Percentiles rank a stretch among this genome's conserved stretches.
phyloP scores from a whole-genome alignment of 306 rosid species.

The Hippophae tibetana region DNA sequence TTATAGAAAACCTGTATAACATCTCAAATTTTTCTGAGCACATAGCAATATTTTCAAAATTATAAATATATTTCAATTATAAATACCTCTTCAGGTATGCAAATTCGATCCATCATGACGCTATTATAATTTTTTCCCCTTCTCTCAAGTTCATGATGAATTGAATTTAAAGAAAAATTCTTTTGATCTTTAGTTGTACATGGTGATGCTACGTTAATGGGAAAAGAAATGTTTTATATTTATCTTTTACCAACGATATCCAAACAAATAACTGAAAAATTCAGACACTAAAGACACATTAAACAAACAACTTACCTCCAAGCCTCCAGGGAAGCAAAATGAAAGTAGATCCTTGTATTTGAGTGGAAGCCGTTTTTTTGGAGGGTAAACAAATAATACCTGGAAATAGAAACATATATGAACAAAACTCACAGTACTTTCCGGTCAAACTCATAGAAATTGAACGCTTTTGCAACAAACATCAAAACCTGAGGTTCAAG shows the following conservation, averaged over 20 bases:
- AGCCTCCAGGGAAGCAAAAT: conserved; percentile 89
- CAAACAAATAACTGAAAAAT: not conserved
- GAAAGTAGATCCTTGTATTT: conserved; percentile 86
- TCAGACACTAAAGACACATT: conserved; percentile 1
- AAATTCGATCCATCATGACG: too few relatives aligned
- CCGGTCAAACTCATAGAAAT: conserved; percentile 3
- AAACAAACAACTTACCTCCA: conserved; percentile 57
- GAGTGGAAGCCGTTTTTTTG: conserved; percentile 72
- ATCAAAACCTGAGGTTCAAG: conserved; percentile 80
- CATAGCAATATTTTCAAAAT: too few relatives aligned
- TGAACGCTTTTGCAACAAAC: conserved; percentile 1
- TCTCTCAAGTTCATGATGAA: too few relatives aligned
- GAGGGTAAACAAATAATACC: conserved; percentile 90
- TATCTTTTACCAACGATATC: too few relatives aligned
- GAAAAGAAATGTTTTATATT: too few relatives aligned
- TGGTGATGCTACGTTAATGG: too few relatives aligned
- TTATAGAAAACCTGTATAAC: conserved; percentile 8
- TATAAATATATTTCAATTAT: too few relatives aligned
- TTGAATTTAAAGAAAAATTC: too few relatives aligned
- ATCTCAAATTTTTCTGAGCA: not conserved
- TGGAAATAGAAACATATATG: conserved; percentile 17
- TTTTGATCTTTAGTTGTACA: too few relatives aligned
- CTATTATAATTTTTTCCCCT: too few relatives aligned
- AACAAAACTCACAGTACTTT: conserved; percentile 4
- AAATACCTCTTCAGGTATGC: too few relatives aligned